A percentile compares a stretch with the other conserved stretches of the same genome.
Evolutionary conservation across 1,139 yeast genomes (phyloP).

Genomic region (Geotrichum reessii): DNA sequence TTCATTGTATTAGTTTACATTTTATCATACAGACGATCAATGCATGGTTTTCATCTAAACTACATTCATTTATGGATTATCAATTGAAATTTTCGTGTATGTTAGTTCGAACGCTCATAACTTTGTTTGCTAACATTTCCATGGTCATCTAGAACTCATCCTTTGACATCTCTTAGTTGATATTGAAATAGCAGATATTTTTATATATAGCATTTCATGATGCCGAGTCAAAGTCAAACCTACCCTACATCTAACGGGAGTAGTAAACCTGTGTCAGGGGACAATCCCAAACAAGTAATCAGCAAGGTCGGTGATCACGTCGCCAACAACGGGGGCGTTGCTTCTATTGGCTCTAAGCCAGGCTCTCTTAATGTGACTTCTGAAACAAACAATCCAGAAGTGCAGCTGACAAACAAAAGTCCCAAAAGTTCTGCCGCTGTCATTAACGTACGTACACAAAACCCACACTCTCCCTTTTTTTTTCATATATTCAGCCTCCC

Average conservation of each 20-base stretch:
- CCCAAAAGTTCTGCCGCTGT: conserved; percentile 26
- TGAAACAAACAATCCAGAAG: conserved; percentile 28
- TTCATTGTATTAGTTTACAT: not conserved
- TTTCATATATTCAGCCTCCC: not conserved
- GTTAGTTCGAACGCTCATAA: not conserved
- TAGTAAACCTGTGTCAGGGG: not conserved
- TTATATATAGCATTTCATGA: not conserved
- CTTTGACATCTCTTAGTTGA: not conserved
- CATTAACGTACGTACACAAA: not conserved
- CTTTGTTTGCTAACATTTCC: not conserved
- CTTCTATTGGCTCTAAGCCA: not conserved
- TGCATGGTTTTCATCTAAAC: not conserved
- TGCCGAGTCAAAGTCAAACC: not conserved
- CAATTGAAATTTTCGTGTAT: not conserved
- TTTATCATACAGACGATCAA: not conserved
- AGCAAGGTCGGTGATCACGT: not conserved
- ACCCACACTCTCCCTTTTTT: not conserved
- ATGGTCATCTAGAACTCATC: not conserved
- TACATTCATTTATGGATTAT: not conserved
- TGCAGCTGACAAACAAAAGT: conserved; percentile 23
- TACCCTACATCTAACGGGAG: not conserved
- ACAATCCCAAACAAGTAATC: not conserved
- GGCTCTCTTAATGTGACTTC: conserved; percentile 22
- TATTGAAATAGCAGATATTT: not conserved
- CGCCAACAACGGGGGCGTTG: not conserved